Conservation (phyloP, 2,329 filamentous ascomycete genomes). For the Bimuria novae-zelandiae region DNA sequence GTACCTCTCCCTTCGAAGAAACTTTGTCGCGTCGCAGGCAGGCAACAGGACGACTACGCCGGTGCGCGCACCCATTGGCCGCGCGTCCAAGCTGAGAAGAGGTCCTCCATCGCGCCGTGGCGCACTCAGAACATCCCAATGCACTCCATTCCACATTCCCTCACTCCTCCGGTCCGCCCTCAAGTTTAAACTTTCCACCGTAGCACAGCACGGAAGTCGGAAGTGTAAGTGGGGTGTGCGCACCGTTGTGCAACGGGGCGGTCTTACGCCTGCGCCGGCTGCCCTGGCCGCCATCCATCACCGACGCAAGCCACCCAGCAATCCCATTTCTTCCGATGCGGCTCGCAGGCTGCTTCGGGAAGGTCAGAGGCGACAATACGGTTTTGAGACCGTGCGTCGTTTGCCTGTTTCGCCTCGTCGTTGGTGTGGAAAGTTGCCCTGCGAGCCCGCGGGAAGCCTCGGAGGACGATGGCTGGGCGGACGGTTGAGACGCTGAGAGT, state of each 20-base stretch:
- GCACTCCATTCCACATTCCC: too few relatives aligned
- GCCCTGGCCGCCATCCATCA: not conserved
- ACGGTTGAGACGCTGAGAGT: not conserved
- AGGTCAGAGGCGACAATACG: not conserved
- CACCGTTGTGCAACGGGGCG: not conserved
- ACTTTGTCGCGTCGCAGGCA: too few relatives aligned
- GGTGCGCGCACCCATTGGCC: slow-evolving; percentile 3
- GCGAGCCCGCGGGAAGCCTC: slow-evolving; percentile 1
- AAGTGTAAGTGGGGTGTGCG: too few relatives aligned
- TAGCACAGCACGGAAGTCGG: too few relatives aligned
- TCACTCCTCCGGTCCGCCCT: too few relatives aligned
- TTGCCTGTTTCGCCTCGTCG: slow-evolving; percentile 7
- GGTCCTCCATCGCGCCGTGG: slow-evolving; percentile 5
- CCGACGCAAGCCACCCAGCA: not conserved
- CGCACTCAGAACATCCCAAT: too few relatives aligned
- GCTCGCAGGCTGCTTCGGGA: not conserved
- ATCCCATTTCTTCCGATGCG: slow-evolving; percentile 3
- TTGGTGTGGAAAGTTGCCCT: not conserved
- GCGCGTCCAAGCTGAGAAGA: slow-evolving; percentile 1
- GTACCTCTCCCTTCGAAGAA: too few relatives aligned
- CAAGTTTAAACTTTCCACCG: too few relatives aligned
- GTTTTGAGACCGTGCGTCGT: not conserved
- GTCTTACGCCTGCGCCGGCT: not conserved
- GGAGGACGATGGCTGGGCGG: not conserved
- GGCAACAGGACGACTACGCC: not conserved